phyloP scores from a whole-genome alignment of 208 protist genomes.

The Leishmania amazonensis region DNA sequence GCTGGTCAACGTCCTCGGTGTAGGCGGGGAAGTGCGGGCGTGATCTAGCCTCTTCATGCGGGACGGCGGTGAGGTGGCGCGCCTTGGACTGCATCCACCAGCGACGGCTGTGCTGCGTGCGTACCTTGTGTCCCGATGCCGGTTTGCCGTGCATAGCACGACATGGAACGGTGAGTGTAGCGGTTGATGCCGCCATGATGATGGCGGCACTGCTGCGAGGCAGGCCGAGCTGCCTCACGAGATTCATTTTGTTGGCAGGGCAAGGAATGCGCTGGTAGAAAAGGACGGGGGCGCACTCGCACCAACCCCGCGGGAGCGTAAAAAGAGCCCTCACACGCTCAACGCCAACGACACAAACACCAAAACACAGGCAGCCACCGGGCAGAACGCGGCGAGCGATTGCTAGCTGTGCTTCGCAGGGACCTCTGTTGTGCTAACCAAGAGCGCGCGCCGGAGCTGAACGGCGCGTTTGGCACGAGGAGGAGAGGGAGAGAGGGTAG shows the following conservation, averaged over 20 bases:
- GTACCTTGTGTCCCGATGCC: slow-evolving; percentile 84
- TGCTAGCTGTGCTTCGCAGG: background rate
- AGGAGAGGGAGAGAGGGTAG: background rate
- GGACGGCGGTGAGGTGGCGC: slow-evolving; percentile 78
- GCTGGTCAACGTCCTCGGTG: slow-evolving; percentile 84
- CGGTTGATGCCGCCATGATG: background rate
- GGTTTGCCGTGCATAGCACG: slow-evolving; percentile 87
- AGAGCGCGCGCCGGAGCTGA: background rate
- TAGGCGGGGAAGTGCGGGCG: slow-evolving; percentile 86
- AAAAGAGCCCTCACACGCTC: background rate
- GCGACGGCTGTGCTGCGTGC: slow-evolving; percentile 85
- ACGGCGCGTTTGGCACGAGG: background rate
- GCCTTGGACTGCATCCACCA: slow-evolving; percentile 93
- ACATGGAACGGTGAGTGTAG: slow-evolving; percentile 14
- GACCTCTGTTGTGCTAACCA: background rate
- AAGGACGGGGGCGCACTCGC: background rate
- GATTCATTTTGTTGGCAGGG: slow-evolving; percentile 11
- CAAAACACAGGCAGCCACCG: background rate
- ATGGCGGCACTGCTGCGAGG: slow-evolving; percentile 3
- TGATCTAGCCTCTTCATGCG: slow-evolving; percentile 78
- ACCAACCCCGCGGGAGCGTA: background rate
- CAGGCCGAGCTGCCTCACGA: background rate
- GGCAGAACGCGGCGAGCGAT: background rate
- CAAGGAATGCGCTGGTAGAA: background rate
- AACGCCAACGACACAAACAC: background rate